Percentiles rank a stretch among this genome's conserved stretches.
Conservation (phyloP, 2,329 filamentous ascomycete genomes). For the Cucurbitaria berberidis region DNA sequence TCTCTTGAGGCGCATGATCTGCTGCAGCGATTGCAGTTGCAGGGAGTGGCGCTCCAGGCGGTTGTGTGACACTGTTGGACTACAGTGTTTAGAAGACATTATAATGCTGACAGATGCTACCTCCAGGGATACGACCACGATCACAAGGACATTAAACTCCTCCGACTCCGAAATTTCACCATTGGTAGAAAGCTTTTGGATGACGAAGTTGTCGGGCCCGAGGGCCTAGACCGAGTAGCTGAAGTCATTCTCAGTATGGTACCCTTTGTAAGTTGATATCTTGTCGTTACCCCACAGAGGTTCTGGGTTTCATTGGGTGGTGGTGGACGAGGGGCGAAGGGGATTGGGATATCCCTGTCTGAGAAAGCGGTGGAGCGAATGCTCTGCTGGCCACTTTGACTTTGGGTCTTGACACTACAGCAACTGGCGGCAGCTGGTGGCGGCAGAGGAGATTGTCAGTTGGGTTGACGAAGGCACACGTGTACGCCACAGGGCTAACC, state of each 20-base stretch:
- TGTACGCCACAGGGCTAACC: conserved; percentile 30
- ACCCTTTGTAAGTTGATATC: conserved; percentile 72
- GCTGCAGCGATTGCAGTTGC: background rate
- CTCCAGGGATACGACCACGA: conserved; percentile 73
- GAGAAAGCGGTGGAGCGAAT: conserved; percentile 17
- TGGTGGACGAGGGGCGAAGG: conserved; percentile 1
- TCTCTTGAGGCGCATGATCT: background rate
- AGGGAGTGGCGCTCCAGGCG: background rate
- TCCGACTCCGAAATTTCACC: conserved; percentile 82
- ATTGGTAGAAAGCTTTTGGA: conserved; percentile 71
- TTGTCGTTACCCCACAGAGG: background rate
- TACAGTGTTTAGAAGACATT: background rate
- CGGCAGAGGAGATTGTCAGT: conserved; percentile 7
- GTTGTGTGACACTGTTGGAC: background rate
- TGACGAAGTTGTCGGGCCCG: conserved; percentile 64
- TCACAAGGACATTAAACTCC: conserved; percentile 78
- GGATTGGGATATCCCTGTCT: conserved; percentile 26
- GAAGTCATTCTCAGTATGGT: conserved; percentile 71
- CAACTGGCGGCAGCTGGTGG: conserved; percentile 22
- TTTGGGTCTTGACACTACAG: conserved; percentile 45
- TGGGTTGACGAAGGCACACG: conserved; percentile 9
- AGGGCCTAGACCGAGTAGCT: conserved; percentile 69
- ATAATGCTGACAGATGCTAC: conserved; percentile 29
- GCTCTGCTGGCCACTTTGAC: conserved; percentile 18
- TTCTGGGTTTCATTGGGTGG: conserved; percentile 5